A percentile compares a stretch with the other conserved stretches of the same genome.
Evolutionary conservation across 2,329 filamentous ascomycete species (phyloP).

Genomic region (Colletotrichum falcatum): DNA sequence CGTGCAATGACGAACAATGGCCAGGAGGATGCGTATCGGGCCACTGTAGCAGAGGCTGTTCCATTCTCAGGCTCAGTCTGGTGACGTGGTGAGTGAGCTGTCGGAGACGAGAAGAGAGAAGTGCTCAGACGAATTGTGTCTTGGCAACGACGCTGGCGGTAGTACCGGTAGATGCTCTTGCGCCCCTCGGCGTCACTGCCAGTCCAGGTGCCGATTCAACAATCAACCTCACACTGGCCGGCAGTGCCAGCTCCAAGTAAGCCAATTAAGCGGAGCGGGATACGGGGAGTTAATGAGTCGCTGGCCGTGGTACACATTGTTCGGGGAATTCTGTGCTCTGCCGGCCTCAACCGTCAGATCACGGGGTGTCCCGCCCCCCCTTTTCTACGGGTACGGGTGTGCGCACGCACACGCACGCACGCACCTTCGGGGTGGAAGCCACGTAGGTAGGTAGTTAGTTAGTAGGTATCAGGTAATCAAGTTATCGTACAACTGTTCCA

Average conservation of each 20-base stretch:
- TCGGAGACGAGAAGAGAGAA: slow-evolving; percentile 4
- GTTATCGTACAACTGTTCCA: neutral
- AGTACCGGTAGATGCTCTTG: neutral
- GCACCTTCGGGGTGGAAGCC: neutral
- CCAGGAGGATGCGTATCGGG: slow-evolving; percentile 4
- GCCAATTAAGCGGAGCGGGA: neutral
- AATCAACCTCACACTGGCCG: neutral
- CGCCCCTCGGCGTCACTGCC: neutral
- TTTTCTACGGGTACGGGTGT: neutral
- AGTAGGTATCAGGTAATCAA: neutral
- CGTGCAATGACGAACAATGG: slow-evolving; percentile 26
- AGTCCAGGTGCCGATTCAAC: neutral
- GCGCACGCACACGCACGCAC: no score
- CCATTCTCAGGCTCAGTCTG: slow-evolving; percentile 1
- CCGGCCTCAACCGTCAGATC: no score
- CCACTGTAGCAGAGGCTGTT: slow-evolving; percentile 18
- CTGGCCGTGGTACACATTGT: slow-evolving; percentile 11
- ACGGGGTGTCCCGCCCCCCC: neutral
- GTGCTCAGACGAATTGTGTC: slow-evolving; percentile 8
- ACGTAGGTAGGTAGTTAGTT: neutral
- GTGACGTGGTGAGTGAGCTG: neutral
- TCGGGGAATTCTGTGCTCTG: neutral
- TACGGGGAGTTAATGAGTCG: neutral
- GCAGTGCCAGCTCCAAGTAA: neutral
- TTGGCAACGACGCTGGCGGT: neutral